Conservation (phyloP, 164 flowering plant genomes). For the Buxus sempervirens region DNA sequence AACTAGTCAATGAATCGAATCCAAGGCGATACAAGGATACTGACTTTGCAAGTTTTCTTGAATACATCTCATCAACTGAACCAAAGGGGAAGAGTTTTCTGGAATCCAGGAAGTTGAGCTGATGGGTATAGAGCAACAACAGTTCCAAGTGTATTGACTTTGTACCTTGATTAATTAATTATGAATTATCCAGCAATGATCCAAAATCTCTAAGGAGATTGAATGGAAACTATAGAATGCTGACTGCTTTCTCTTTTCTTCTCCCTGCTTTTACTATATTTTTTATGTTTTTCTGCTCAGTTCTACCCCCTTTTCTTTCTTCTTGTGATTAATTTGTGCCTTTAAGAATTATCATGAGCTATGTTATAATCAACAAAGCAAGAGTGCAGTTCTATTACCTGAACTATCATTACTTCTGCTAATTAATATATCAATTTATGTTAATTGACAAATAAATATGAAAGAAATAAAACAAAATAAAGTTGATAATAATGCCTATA, state of each 20-base stretch:
- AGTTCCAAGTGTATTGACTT: background rate
- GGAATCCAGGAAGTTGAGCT: slow-evolving; percentile 44
- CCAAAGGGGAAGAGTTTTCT: slow-evolving; percentile 55
- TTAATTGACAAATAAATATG: too few species aligned
- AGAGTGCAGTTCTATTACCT: too few species aligned
- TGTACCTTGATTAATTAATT: background rate
- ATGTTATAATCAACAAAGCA: too few species aligned
- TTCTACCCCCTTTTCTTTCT: background rate
- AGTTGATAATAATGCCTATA: too few species aligned
- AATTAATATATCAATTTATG: too few species aligned
- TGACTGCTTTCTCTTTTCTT: background rate
- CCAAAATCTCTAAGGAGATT: background rate
- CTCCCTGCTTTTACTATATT: background rate
- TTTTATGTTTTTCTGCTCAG: background rate
- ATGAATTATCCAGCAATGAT: slow-evolving; percentile 11
- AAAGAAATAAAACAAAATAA: too few species aligned
- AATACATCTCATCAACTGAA: slow-evolving; percentile 45
- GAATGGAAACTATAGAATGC: background rate
- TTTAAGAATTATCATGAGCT: too few species aligned
- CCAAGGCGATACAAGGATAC: slow-evolving; percentile 58
- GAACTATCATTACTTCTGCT: too few species aligned
- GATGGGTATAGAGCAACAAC: background rate
- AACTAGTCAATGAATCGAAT: slow-evolving; percentile 38
- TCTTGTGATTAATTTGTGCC: too few species aligned
- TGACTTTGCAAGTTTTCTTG: slow-evolving; percentile 42